Conservation (phyloP, 208 protist genomes). For the Leishmania major region DNA sequence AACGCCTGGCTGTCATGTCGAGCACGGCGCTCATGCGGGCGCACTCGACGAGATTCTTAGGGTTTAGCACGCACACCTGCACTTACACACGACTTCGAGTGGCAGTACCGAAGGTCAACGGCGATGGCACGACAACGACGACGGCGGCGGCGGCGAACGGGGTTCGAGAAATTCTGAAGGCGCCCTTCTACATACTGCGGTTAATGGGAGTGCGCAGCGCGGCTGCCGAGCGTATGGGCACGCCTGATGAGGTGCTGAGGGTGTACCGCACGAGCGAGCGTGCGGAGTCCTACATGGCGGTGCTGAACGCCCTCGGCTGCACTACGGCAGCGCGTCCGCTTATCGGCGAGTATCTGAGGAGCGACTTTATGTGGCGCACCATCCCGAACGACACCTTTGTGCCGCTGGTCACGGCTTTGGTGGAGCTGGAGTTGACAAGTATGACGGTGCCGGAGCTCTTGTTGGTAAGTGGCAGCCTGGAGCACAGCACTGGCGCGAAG, state of each 20-base stretch:
- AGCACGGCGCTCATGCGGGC: background rate
- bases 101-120: background rate
- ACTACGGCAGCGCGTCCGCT: background rate
- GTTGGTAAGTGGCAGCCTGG: background rate
- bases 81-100: background rate
- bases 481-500: background rate
- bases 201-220: background rate
- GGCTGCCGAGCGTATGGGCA: background rate
- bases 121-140: background rate
- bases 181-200: background rate
- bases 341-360: background rate
- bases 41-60: background rate
- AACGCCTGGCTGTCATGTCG: too few relatives aligned
- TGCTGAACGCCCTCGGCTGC: background rate
- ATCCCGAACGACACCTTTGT: background rate
- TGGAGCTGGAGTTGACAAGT: background rate
- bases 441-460: slow-evolving; percentile 1
- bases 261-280: background rate
- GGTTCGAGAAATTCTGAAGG: background rate
- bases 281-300: slow-evolving; percentile 2
- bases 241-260: slow-evolving; percentile 4
- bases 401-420: background rate
- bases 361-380: background rate
- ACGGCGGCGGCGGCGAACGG: background rate
- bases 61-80: background rate